Evolutionary conservation across 2,329 filamentous ascomycete genomes (phyloP).

Genomic region (Alternaria hordeiaustralica): DNA sequence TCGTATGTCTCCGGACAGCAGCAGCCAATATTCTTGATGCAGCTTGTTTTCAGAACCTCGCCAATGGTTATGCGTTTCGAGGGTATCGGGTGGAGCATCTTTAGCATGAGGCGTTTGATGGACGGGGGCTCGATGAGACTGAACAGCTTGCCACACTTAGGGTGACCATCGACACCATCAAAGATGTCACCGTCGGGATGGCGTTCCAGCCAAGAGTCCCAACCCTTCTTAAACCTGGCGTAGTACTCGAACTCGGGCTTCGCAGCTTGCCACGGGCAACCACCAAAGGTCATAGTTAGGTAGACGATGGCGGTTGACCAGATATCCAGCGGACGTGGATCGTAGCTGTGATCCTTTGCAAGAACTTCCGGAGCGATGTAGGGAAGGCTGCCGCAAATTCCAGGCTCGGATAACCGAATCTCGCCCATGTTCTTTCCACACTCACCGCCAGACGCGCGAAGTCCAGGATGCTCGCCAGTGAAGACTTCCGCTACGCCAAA

Average conservation of each 20-base stretch:
- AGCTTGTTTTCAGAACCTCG: slow-evolving; percentile 73
- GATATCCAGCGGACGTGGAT: slow-evolving; percentile 81
- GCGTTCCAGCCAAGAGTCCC: slow-evolving; percentile 70
- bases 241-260: slow-evolving; percentile 64
- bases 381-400: slow-evolving; percentile 82
- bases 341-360: slow-evolving; percentile 69
- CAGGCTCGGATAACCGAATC: slow-evolving; percentile 74
- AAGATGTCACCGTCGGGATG: slow-evolving; percentile 59
- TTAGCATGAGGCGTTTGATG: slow-evolving; percentile 73
- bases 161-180: slow-evolving; percentile 66
- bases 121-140: slow-evolving; percentile 67
- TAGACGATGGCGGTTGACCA: slow-evolving; percentile 88
- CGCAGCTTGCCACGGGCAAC: slow-evolving; percentile 76
- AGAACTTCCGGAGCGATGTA: slow-evolving; percentile 90
- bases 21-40: slow-evolving; percentile 77
- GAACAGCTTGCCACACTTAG: slow-evolving; percentile 70
- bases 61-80: slow-evolving; percentile 71
- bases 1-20: slow-evolving; percentile 76
- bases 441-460: slow-evolving; percentile 73
- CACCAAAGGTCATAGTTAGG: slow-evolving; percentile 75
- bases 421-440: slow-evolving; percentile 77
- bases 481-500: slow-evolving; percentile 92
- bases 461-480: slow-evolving; percentile 78
- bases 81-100: slow-evolving; percentile 84
- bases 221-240: slow-evolving; percentile 68